Conservation (phyloP, 495 filamentous ascomycete species). For the Aspergillus panamensis region DNA sequence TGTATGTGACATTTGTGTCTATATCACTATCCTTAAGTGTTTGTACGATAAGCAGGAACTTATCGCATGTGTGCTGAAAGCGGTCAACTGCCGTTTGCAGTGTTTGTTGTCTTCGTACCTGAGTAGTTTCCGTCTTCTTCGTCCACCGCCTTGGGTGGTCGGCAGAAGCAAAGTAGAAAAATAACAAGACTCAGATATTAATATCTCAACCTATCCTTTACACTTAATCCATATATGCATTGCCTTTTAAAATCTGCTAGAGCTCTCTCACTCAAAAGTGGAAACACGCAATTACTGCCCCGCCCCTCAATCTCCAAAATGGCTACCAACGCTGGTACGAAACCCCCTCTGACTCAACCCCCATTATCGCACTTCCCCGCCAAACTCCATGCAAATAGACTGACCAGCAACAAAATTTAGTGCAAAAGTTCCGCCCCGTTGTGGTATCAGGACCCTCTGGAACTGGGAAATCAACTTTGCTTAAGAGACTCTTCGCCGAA, state of each 20-base stretch:
- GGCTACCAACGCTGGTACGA: constrained; percentile 31
- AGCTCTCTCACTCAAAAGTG: constrained; percentile 6
- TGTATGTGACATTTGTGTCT: constrained; percentile 1
- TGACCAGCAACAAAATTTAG: constrained; percentile 13
- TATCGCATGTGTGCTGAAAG: constrained; percentile 14
- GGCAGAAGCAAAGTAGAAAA: neutral
- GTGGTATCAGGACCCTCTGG: constrained; percentile 86
- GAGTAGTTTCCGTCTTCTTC: neutral
- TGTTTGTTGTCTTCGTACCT: neutral
- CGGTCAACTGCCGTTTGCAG: constrained; percentile 3
- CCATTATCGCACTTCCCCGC: neutral
- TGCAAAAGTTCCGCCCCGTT: constrained; percentile 58
- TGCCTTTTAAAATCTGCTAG: constrained; percentile 16
- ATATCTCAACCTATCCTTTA: neutral
- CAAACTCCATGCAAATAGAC: neutral
- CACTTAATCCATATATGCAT: constrained; percentile 23
- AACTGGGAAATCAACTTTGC: constrained; percentile 83
- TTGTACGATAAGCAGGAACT: constrained; percentile 17
- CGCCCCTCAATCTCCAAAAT: constrained; percentile 22
- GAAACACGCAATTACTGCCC: neutral
- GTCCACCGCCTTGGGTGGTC: constrained; percentile 18
- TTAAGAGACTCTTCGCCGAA: constrained; percentile 64
- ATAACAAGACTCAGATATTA: neutral
- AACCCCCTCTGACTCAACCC: neutral
- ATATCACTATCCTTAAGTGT: neutral